Evolutionary conservation across 129 eudicot species (phyloP), one percentile per base, ranked within the genome.

Genomic region (Pittosporum tobira): DNA sequence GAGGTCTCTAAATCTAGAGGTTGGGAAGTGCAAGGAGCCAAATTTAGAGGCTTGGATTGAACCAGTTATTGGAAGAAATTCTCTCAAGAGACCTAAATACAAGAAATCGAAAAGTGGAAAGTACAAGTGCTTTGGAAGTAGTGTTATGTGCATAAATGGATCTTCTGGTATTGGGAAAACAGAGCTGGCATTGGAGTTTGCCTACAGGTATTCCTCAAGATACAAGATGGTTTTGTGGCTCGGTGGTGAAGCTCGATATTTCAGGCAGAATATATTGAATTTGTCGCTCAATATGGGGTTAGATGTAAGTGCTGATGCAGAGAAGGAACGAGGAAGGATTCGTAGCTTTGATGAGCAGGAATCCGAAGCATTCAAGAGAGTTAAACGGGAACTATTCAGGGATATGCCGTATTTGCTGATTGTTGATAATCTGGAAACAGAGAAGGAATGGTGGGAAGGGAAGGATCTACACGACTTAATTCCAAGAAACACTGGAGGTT

Each of bases 401-500:
- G 97, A 89, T 66, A 79, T 77, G 88, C 95, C 97, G 0, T 89
- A 89, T 69, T 56, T 89, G 20, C 37, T 89, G 12, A 79, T 89
- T 19, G 85, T 89, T 0, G 95, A 85, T 66, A 77, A 89, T 66
- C 88, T 89, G 0, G 95, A 89, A 61, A 77, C 85, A 0, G 97
- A 89, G 75, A 85, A 79, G 44, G 93, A 89, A 67, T 89, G 95
- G 97, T 89, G 97, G 95, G 97, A 89, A 59, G 95, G 95, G 29
- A 89, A 80, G 64, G 97, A 89, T 66, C 72, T 89, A 29, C 95
- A 85, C 48, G 95, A 89, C 51, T 54, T 89, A 51, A 82, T 89
- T 16, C 97, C 95, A 45, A 66, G 93, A 65, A 81, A 84, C 67
- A 85, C 93, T 0, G 93, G 93, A 18, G 97, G 93, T 24, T 79